Base-by-base conservation (phyloP, 2,329 filamentous ascomycete genomes). In the Lithohypha guttulata region DNA sequence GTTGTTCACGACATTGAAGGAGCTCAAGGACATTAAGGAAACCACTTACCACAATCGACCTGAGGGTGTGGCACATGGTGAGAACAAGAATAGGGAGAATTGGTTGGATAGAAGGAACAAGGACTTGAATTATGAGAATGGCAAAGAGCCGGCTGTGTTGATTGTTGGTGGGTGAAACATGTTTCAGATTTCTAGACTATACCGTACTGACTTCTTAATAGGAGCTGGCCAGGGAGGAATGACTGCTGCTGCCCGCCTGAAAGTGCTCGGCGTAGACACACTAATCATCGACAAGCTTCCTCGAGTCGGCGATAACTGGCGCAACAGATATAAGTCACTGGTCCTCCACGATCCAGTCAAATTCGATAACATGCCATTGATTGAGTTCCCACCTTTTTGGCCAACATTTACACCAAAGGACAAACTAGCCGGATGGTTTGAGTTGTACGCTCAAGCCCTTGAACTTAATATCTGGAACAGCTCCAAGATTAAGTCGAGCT, bases 401-500 rank as follows among this genome's bases (percentile, higher is more conserved):
- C 79, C 79, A 3, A 61, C 79, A 11, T 84, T 80, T 55, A 81
- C 77, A 0, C 77, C 78, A 4, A 83, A 82, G 52, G 78, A 83
- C 55, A 83, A 83, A 52, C 61, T 82, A 0, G 79, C 67, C 1
- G 75, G 81, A 29, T 84, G 75, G 59, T 76, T 83, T 44, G 77
- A 81, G 47, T 61, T 69, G 0, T 83, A 84, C 47, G 78, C 70
- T 1, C 68, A 62, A 4, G 57, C 75, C 0, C 63, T 83, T n/a
- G 79, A 84, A 49, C 65, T 84, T 27, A 79, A 82, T 44, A 69
- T 81, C 18, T 82, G 78, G 79, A 72, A 65, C 0, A 59, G 57
- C 8, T 74, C 75, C 0, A 66, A 60, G 1, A 48, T 81, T 0
- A 55, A 53, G 1, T 56, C 60, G 0, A 61, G 70, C 0, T 58